Base-by-base conservation (phyloP, 2,329 filamentous ascomycete genomes). In the Lizonia empirigonia region DNA sequence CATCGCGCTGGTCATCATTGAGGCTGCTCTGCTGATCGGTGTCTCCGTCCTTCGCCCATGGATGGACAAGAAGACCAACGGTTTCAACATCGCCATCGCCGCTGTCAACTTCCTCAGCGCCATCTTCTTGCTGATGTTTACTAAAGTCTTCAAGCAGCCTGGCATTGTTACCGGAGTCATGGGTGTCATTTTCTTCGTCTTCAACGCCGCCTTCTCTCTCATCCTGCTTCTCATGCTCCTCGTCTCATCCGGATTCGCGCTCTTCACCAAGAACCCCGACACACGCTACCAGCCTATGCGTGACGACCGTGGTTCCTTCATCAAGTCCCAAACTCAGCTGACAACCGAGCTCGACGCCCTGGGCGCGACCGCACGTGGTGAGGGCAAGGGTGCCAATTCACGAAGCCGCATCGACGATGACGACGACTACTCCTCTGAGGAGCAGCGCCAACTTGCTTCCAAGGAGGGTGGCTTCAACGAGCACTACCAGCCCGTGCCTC, bases 11-110 rank as follows among this genome's bases (percentile, higher is more conserved):
- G 80, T 97, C 32, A 79, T 97, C 53, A 85, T 97, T 49, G 93
- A 97, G 74, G 87, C 87, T 2, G 84, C 76, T 44, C 87, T 89
- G 63, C 81, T 97, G 49, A 88, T 96, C 63, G 85, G 77, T 18
- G 86, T 91, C 48, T 88, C 86, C 53, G 87, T 96, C 45, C 78
- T 97, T 61, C 87, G 90, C 53, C 93, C 93, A 15, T 97, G 91
- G 88, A 97, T 97, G 93, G 93, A 97, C 81, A 96, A 96, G 85
- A 93, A 92, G 78, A 96, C 91, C 55, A 97, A 97, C 75, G 87
- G 87, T 38, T 96, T 96, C 82, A 97, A 97, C 77, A 96, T 97
- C 67, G 84, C 91, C 54, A 97, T 97, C 65, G 88, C 86, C 56
- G 88, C 85, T 36, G 81, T 96, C 75, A 97, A 96, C 80, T 96